These are phyloP conservation scores for Retiboletus fuscus DNA, from an alignment of 1,284 basidiomycete species.

Conservation along the genomic window DNA sequence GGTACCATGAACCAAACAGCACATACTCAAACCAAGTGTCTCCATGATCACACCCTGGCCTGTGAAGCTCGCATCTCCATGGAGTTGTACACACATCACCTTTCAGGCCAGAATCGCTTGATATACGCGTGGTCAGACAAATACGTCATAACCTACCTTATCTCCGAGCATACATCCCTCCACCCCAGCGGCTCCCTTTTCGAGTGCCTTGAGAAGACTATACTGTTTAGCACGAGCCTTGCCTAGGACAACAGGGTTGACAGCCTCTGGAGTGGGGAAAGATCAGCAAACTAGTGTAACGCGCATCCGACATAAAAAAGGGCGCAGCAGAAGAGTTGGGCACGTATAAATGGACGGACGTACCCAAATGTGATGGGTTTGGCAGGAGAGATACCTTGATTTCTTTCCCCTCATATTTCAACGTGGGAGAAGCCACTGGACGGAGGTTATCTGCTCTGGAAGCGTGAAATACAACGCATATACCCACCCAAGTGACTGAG, in stretches of 20 bases:
- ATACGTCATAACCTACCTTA: slow-evolving; percentile 48
- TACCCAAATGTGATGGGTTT: slow-evolving; percentile 89
- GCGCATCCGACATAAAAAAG: not conserved
- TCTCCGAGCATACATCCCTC: slow-evolving; percentile 84
- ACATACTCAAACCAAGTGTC: slow-evolving; percentile 80
- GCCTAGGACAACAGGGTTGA: slow-evolving; percentile 87
- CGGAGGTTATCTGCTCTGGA: not conserved
- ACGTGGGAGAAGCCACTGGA: slow-evolving; percentile 69
- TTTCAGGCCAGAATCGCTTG: slow-evolving; percentile 17
- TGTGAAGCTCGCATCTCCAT: slow-evolving; percentile 90
- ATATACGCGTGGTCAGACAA: not conserved
- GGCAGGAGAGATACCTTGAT: slow-evolving; percentile 84
- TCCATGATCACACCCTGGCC: slow-evolving; percentile 95
- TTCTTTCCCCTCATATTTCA: slow-evolving; percentile 63
- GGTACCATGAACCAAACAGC: not conserved
- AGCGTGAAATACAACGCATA: slow-evolving; percentile 12
- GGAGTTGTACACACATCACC: slow-evolving; percentile 89
- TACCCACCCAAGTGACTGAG: slow-evolving; percentile 81
- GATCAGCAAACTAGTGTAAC: slow-evolving; percentile 1
- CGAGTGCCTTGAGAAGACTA: slow-evolving; percentile 76
- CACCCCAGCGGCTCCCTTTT: slow-evolving; percentile 42
- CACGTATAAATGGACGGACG: slow-evolving; percentile 27
- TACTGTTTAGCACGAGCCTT: slow-evolving; percentile 94
- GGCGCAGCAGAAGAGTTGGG: not conserved
- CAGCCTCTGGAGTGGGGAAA: slow-evolving; percentile 69